Evolutionary conservation across 768 basidiomycete species (phyloP).

Genomic region (Xanthoconium stramineum): DNA sequence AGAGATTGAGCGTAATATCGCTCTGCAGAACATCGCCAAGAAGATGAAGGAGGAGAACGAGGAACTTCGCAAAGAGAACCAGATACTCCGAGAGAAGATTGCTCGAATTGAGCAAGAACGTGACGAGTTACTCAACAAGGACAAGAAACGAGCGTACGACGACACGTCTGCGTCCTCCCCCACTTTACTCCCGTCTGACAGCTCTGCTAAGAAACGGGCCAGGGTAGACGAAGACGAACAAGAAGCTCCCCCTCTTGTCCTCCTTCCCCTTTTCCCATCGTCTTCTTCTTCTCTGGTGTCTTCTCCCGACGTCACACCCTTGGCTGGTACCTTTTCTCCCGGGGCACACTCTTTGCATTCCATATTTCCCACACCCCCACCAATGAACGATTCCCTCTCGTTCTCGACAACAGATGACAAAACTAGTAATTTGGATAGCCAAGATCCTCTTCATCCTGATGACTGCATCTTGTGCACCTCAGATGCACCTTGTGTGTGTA

Average conservation of each 20-base stretch:
- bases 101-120: constrained; percentile 40
- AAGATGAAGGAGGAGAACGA: constrained; percentile 87
- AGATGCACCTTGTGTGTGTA: constrained; percentile 72
- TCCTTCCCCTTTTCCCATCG: constrained; percentile 25
- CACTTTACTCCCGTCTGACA: constrained; percentile 18
- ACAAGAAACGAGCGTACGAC: constrained; percentile 61
- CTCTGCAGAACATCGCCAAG: constrained; percentile 79
- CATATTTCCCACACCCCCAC: constrained; percentile 28
- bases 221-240: constrained; percentile 27
- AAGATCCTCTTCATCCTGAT: constrained; percentile 31
- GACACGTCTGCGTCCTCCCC: constrained; percentile 40
- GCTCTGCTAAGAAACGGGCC: constrained; percentile 37
- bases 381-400: constrained; percentile 34
- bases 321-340: constrained; percentile 32
- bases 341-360: constrained; percentile 25
- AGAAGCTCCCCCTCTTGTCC: constrained; percentile 15
- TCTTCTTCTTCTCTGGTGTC: constrained; percentile 51
- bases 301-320: constrained; percentile 42
- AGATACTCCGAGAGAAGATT: constrained; percentile 51
- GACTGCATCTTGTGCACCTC: constrained; percentile 74
- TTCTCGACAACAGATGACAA: constrained; percentile 33
- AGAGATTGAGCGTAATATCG: constrained; percentile 85
- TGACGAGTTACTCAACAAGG: constrained; percentile 30
- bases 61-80: constrained; percentile 64
- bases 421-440: constrained; percentile 32